These are phyloP conservation scores for Jaenimonas drosophilae DNA, from an alignment of 208 protist genomes.

Conservation along the genomic window DNA sequence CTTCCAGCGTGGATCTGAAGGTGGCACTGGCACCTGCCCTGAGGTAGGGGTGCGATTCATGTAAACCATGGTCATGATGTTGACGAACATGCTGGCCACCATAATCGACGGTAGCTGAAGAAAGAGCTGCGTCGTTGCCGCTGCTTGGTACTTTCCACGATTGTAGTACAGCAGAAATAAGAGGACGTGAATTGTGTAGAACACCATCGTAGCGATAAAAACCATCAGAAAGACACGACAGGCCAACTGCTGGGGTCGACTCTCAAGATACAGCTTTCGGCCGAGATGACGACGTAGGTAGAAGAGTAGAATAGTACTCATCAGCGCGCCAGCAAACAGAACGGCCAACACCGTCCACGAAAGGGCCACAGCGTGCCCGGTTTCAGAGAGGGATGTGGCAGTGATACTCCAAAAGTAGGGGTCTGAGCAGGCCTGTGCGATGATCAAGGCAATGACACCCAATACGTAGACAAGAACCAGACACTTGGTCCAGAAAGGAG, in stretches of 20 bases:
- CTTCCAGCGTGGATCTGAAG: conserved; percentile 81
- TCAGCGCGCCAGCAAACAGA: conserved; percentile 27
- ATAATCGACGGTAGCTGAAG: conserved; percentile 59
- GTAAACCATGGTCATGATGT: conserved; percentile 84
- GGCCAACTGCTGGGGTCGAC: conserved; percentile 77
- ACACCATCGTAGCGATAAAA: conserved; percentile 35
- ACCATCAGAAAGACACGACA: conserved; percentile 69
- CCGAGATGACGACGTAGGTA: conserved; percentile 58
- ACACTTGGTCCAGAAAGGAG: no score
- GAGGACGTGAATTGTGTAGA: conserved; percentile 36
- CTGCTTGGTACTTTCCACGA: conserved; percentile 9
- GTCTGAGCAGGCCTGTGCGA: no score
- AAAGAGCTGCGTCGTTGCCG: conserved; percentile 36
- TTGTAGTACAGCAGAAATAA: conserved; percentile 44
- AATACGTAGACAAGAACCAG: no score
- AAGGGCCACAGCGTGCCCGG: no score
- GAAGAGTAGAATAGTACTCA: conserved; percentile 44
- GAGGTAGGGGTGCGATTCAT: conserved; percentile 41
- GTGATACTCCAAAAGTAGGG: no score
- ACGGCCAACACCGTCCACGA: conserved; percentile 28
- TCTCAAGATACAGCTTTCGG: conserved; percentile 75
- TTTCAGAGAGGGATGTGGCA: no score
- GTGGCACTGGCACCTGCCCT: neutral
- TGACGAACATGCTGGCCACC: conserved; percentile 56
- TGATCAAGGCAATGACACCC: no score